Base-by-base conservation (phyloP, 2,329 filamentous ascomycete genomes). In the Fusarium floridanum region DNA sequence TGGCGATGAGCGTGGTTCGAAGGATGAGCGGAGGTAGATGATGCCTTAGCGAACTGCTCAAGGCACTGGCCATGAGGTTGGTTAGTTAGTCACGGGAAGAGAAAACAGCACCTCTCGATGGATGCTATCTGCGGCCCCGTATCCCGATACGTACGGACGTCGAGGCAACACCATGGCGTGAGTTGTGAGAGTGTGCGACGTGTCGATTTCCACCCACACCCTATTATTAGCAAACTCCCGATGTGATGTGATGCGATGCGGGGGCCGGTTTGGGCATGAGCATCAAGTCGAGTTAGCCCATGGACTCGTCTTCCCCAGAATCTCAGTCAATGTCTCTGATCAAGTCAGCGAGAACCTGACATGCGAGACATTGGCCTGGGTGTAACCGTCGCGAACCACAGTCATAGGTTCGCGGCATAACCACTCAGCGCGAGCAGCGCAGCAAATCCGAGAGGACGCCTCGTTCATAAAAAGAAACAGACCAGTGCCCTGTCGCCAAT, bases 151-250 rank as follows among this genome's bases (percentile, higher is more conserved):
- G 56, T 37, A 29, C 27, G 48, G 17, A 55, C 27, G 27, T 20
- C 48, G 17, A 60, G 29, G 45, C 43, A 64, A 57, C 45, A 69
- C 24, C 56, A 70, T 75, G 66, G 71, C 62, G 60, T 71, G 71
- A 73, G 65, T 45, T 60, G 61, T 37, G 20, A 12, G 43, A 67
- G 60, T 63, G 48, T 72, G 34, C 65, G 62, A 74, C 68, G 67
- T 71, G 72, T 77, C 67, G 68, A 64, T 59, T 74, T 50, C 59
- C 34, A 24, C 41, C 57, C 24, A 50, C 48, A 29, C 53, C 64
- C 67, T 77, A 76, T 77, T 74, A 68, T 77, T 77, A 76, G 75
- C 60, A 68, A 67, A 45, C 66, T 48, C 36, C 61, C 43, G 32
- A 71, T 67, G 41, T 22, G 41, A 45, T 48, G 45, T 29, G 24